Conservation (phyloP, 495 filamentous ascomycete species). For the Peziza echinospora region DNA sequence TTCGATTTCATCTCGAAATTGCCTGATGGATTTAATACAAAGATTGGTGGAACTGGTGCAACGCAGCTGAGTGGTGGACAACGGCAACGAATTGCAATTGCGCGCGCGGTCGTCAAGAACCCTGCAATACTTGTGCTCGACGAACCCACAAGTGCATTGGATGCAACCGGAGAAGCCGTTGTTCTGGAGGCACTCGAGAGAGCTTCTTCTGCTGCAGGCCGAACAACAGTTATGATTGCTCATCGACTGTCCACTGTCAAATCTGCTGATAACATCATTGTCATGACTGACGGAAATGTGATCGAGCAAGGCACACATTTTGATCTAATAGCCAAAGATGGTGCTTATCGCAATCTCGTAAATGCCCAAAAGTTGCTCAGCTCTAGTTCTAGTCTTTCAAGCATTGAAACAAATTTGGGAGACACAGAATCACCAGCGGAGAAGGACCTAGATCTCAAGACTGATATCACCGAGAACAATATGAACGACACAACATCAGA, state of each 20-base stretch:
- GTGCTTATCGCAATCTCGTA: slow-evolving; percentile 27
- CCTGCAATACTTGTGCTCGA: slow-evolving; percentile 31
- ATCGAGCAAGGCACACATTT: slow-evolving; percentile 31
- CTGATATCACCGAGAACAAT: slow-evolving; percentile 5
- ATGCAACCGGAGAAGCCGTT: slow-evolving; percentile 26
- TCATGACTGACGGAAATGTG: slow-evolving; percentile 26
- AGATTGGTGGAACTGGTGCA: slow-evolving; percentile 27
- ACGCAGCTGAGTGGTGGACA: slow-evolving; percentile 35
- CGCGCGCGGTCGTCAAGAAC: slow-evolving; percentile 28
- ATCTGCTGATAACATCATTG: slow-evolving; percentile 31
- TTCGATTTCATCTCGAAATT: slow-evolving; percentile 24
- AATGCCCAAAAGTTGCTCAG: slow-evolving; percentile 15
- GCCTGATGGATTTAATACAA: slow-evolving; percentile 26
- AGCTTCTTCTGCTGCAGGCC: slow-evolving; percentile 5
- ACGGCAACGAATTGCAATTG: slow-evolving; percentile 40
- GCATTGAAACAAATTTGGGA: slow-evolving; percentile 8
- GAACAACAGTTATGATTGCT: slow-evolving; percentile 29
- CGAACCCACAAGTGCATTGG: slow-evolving; percentile 36
- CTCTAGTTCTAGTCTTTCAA: slow-evolving; percentile 6
- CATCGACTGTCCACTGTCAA: slow-evolving; percentile 37
- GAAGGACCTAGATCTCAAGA: background rate
- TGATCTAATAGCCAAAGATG: slow-evolving; percentile 23
- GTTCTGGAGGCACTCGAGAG: slow-evolving; percentile 27
- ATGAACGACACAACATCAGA: background rate
- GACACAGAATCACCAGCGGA: background rate